These are phyloP conservation scores for Postia placenta DNA, from an alignment of 768 basidiomycete genomes.

Conservation along the genomic window DNA sequence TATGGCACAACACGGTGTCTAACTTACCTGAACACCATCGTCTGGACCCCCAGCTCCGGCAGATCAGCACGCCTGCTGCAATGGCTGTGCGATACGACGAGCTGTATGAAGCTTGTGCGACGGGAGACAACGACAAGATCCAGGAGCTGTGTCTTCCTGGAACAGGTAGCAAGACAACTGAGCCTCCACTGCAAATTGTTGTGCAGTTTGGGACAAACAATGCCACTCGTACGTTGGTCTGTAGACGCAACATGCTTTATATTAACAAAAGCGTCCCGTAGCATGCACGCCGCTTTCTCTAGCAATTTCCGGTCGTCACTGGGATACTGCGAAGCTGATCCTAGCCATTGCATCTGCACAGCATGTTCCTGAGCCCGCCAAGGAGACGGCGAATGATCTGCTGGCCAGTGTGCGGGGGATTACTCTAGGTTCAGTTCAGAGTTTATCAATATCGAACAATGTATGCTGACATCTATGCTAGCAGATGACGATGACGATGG, in stretches of 20 bases:
- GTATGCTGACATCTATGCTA: slow-evolving; percentile 7
- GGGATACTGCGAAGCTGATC: slow-evolving; percentile 56
- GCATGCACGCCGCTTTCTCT: slow-evolving; percentile 46
- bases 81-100: slow-evolving; percentile 40
- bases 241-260: neutral
- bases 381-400: no score
- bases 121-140: slow-evolving; percentile 45
- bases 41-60: neutral
- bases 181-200: neutral
- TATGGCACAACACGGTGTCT: no score
- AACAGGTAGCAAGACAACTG: neutral
- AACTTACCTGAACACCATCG: no score
- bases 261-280: slow-evolving; percentile 10
- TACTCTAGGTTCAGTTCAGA: neutral
- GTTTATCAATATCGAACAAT: no score
- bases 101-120: slow-evolving; percentile 50
- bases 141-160: slow-evolving; percentile 48
- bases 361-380: slow-evolving; percentile 33
- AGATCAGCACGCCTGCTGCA: slow-evolving; percentile 25
- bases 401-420: slow-evolving; percentile 21
- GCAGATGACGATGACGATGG: slow-evolving; percentile 14
- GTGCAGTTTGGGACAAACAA: neutral
- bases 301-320: slow-evolving; percentile 42
- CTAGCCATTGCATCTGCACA: slow-evolving; percentile 52
- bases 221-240: neutral